phyloP scores from a whole-genome alignment of 257 asterid species.

The Rehmannia glutinosa region DNA sequence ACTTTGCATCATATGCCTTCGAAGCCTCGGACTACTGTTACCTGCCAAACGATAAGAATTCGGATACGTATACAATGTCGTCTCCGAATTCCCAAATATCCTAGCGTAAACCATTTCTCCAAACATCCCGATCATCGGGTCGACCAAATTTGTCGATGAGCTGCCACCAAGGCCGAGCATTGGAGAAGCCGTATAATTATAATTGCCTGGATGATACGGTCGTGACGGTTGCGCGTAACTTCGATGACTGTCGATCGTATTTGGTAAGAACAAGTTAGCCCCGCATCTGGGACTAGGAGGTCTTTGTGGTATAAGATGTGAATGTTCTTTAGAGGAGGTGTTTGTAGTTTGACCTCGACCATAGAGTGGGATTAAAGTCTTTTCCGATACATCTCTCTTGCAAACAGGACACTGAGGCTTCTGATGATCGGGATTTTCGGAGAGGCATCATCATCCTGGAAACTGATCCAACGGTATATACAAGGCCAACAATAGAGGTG shows the following conservation, averaged over 20 bases:
- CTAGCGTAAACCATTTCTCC: slow-evolving; percentile 60
- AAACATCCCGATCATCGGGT: slow-evolving; percentile 52
- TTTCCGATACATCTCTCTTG: slow-evolving; percentile 53
- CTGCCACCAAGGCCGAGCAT: slow-evolving; percentile 21
- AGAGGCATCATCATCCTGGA: slow-evolving; percentile 19
- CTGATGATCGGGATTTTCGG: slow-evolving; percentile 27
- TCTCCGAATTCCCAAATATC: slow-evolving; percentile 47
- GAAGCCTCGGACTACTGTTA: slow-evolving; percentile 42
- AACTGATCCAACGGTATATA: slow-evolving; percentile 68
- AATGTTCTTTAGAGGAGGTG: slow-evolving; percentile 25
- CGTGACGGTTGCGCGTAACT: too few relatives aligned
- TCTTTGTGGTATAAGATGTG: slow-evolving; percentile 49
- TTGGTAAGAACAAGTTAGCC: too few relatives aligned
- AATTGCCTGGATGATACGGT: slow-evolving; percentile 19
- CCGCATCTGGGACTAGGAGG: slow-evolving; percentile 47
- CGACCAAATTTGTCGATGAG: slow-evolving; percentile 20
- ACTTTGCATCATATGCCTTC: slow-evolving; percentile 42
- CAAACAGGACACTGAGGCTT: slow-evolving; percentile 74
- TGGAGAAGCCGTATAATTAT: slow-evolving; percentile 18
- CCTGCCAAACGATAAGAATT: slow-evolving; percentile 38
- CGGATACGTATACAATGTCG: slow-evolving; percentile 44
- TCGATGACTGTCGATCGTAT: too few relatives aligned
- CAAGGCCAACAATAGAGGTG: slow-evolving; percentile 94
- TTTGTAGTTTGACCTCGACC: slow-evolving; percentile 54
- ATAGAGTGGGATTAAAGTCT: slow-evolving; percentile 63